Conservation (phyloP, 2,329 filamentous ascomycete species). For the Albifimbria verrucaria region DNA sequence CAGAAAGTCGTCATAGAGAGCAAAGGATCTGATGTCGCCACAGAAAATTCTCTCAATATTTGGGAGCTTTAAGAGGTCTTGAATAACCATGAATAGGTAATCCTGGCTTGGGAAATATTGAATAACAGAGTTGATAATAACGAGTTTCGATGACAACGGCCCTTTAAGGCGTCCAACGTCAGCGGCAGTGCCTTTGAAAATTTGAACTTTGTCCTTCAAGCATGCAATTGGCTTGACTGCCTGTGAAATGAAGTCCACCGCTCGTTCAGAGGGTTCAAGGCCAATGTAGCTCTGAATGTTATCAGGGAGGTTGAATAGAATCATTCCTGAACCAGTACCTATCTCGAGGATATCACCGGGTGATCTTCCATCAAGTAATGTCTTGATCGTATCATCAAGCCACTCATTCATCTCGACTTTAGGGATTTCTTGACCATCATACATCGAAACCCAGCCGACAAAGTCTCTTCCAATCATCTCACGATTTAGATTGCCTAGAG, state of each 20-base stretch:
- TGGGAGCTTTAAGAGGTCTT: slow-evolving; percentile 2
- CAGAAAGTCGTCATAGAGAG: slow-evolving; percentile 11
- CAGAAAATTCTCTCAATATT: slow-evolving; percentile 10
- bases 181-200: not conserved
- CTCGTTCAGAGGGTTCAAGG: not conserved
- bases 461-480: not conserved
- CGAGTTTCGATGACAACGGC: not conserved
- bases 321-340: slow-evolving; percentile 14
- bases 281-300: not conserved
- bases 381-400: slow-evolving; percentile 3
- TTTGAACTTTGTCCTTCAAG: not conserved
- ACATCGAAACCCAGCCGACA: slow-evolving; percentile 4
- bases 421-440: not conserved
- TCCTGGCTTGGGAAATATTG: slow-evolving; percentile 6
- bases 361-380: not conserved
- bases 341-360: slow-evolving; percentile 10
- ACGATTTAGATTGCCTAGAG: not conserved
- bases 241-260: not conserved
- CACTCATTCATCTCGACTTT: slow-evolving; percentile 3
- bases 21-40: slow-evolving; percentile 16
- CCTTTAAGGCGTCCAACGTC: not conserved
- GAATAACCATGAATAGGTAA: slow-evolving; percentile 5
- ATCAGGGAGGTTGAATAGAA: not conserved
- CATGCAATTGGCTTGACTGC: not conserved
- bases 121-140: slow-evolving; percentile 7